Evolutionary conservation across 768 basidiomycete genomes (phyloP), one percentile per base, ranked within the genome.

Genomic region (Kwoniella botswanensis): DNA sequence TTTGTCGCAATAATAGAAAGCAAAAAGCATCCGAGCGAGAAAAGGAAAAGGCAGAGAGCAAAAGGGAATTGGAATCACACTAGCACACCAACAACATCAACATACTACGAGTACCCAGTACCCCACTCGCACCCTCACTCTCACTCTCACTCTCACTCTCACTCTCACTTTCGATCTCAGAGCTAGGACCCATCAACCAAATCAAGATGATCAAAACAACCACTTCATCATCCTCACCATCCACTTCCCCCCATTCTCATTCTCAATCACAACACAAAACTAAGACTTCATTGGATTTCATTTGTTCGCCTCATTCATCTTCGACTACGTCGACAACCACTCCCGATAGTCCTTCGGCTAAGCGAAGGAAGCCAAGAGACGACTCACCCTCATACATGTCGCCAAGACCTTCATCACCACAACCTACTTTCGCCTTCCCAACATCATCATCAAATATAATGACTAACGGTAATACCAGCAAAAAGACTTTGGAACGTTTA

Each of bases 211-310:
- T 61, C n/a, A 61, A 61, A 61, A 61, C 59, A 43, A 42, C 59
- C 15, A 59, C 22, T 17, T 7, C 57, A 22, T n/a, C 59, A 43
- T 43, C 59, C 13, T 26, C 57, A 58, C 41, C 57, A 3, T 24
- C 15, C 7, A 29, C 59, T 22, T n/a, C 41, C 7, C 15, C 59
- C 11, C 59, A n/a, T 43, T 61, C 59, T 21, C 46, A 61, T 43
- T 22, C 41, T 55, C 54, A 55, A 21, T 11, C 50, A 41, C 26
- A 35, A 26, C 46, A 70, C 18, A 26, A 61, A 56, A 50, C 67
- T 55, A 70, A 70, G 29, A 65, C 56, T 9, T 70, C 68, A 2
- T 56, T 70, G 55, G 68, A 70, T 35, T 70, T 70, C 56, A 57
- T 70, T 42, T 59, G 54, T 46, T 64, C 68, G 2, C 68, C 62